phyloP scores from a whole-genome alignment of 192 early-diverging fungal species.

The Coemansia sp. region DNA sequence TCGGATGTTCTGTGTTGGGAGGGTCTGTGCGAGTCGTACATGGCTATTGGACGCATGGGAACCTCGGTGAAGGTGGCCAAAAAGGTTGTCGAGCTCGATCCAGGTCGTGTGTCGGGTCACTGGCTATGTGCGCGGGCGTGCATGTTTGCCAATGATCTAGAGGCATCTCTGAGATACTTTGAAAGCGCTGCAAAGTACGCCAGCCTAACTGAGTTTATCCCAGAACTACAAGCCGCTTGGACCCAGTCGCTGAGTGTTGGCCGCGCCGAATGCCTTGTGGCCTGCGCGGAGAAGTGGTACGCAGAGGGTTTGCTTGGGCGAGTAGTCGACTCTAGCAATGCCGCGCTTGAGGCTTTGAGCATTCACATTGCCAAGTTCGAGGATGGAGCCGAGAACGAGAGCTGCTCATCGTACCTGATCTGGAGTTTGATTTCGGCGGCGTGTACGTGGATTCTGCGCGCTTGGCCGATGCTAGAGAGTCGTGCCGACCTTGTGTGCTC shows the following conservation, averaged over 20 bases:
- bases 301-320: slow-evolving; percentile 68
- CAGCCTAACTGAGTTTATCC: background rate
- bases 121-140: slow-evolving; percentile 38
- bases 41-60: slow-evolving; percentile 62
- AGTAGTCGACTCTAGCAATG: slow-evolving; percentile 58
- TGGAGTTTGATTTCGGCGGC: slow-evolving; percentile 69
- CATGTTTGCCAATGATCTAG: slow-evolving; percentile 19
- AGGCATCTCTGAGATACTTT: slow-evolving; percentile 22
- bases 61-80: slow-evolving; percentile 63
- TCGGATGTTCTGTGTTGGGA: slow-evolving; percentile 73
- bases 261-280: slow-evolving; percentile 33
- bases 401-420: slow-evolving; percentile 43
- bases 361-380: slow-evolving; percentile 6
- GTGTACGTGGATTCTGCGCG: slow-evolving; percentile 46
- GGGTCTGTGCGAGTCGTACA: slow-evolving; percentile 77
- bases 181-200: slow-evolving; percentile 13
- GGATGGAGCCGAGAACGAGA: slow-evolving; percentile 13
- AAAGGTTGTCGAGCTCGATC: slow-evolving; percentile 69
- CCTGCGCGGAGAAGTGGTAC: slow-evolving; percentile 32
- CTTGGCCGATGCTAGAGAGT: slow-evolving; percentile 11
- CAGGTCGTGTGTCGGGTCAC: slow-evolving; percentile 42
- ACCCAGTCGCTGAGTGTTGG: slow-evolving; percentile 18
- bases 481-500: slow-evolving; percentile 7
- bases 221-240: slow-evolving; percentile 20
- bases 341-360: slow-evolving; percentile 39